phyloP scores from a whole-genome alignment of 1,284 basidiomycete species.

The Rhodotorula sp. region DNA sequence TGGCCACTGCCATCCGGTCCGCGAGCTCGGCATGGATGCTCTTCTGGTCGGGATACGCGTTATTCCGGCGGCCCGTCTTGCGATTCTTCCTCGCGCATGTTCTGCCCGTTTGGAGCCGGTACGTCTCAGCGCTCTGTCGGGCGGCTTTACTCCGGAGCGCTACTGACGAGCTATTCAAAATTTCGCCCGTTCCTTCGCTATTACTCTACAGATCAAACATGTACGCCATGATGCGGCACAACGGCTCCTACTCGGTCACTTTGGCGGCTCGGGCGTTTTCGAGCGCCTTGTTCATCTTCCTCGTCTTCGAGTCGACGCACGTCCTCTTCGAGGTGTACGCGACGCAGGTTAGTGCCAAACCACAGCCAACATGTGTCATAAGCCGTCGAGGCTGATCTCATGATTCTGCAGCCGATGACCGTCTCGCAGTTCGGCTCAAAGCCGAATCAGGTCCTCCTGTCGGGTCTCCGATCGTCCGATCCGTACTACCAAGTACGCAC shows the following conservation, averaged over 20 bases:
- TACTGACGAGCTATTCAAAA: too few species aligned
- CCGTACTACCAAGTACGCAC: constrained; percentile 46
- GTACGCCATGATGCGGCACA: constrained; percentile 37
- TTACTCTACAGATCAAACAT: constrained; percentile 33
- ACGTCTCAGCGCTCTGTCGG: neutral
- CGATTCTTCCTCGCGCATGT: constrained; percentile 38
- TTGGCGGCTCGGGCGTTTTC: constrained; percentile 23
- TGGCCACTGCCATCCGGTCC: constrained; percentile 7
- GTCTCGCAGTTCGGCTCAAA: constrained; percentile 40
- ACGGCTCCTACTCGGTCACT: constrained; percentile 34
- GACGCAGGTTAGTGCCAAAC: constrained; percentile 27
- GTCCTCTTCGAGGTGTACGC: constrained; percentile 39
- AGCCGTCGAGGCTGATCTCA: neutral
- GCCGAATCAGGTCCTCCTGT: constrained; percentile 53
- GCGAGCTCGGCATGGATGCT: constrained; percentile 20
- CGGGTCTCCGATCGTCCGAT: constrained; percentile 55
- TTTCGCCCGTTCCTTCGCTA: neutral
- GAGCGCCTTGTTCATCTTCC: constrained; percentile 17
- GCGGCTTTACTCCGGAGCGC: too few species aligned
- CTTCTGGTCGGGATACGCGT: constrained; percentile 35
- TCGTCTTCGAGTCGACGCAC: constrained; percentile 30
- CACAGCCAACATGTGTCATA: rapidly evolving
- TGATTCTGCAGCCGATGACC: constrained; percentile 24
- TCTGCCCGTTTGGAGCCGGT: constrained; percentile 34
- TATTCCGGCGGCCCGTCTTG: constrained; percentile 37